These are phyloP conservation scores for Fusarium torulosum DNA, from an alignment of 2,329 filamentous ascomycete genomes.

Conservation along the genomic window DNA sequence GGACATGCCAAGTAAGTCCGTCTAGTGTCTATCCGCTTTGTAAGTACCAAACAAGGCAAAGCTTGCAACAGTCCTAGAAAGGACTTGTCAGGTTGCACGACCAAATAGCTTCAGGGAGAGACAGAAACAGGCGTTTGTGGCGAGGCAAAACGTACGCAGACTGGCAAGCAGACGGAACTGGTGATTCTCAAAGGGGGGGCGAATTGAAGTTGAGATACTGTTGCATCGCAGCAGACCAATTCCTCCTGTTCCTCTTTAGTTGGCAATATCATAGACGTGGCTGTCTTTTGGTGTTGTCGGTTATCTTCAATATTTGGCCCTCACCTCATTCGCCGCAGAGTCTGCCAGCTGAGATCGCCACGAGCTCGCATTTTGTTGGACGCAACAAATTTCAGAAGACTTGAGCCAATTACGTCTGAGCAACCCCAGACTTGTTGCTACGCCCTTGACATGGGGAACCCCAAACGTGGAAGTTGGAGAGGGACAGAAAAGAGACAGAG, in stretches of 20 bases:
- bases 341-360: constrained; percentile 31
- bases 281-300: constrained; percentile 10
- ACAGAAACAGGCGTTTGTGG: constrained; percentile 34
- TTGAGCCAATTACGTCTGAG: constrained; percentile 15
- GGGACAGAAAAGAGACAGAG: neutral
- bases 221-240: constrained; percentile 39
- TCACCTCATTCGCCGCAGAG: constrained; percentile 28
- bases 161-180: constrained; percentile 7
- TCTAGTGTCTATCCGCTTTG: no score
- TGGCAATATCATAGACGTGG: constrained; percentile 4
- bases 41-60: constrained; percentile 6
- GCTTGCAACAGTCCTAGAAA: constrained; percentile 11
- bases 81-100: constrained; percentile 39
- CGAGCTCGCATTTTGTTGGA: constrained; percentile 25
- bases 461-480: constrained; percentile 7
- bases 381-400: constrained; percentile 19
- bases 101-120: constrained; percentile 10
- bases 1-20: neutral
- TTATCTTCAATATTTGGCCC: constrained; percentile 7
- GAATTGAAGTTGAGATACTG: constrained; percentile 23
- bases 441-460: constrained; percentile 29
- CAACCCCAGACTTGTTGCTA: constrained; percentile 20
- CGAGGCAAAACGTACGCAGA: constrained; percentile 24
- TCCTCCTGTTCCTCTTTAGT: neutral
- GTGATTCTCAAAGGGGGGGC: constrained; percentile 23